Conservation (phyloP, 1,284 basidiomycete genomes). For the Irpex lacteus region DNA sequence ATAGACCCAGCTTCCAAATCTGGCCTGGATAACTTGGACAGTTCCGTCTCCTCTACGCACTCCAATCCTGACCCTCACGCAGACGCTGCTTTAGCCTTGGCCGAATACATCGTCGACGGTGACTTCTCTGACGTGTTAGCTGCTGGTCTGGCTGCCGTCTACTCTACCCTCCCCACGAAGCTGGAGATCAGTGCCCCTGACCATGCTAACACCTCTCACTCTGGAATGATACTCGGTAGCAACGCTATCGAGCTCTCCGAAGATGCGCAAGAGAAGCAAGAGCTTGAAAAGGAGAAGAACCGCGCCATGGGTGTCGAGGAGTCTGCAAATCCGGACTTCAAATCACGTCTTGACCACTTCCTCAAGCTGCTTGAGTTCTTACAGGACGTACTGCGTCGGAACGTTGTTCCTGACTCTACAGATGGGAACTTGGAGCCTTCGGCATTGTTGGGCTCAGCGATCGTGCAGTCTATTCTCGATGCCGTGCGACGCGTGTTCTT, state of each 20-base stretch:
- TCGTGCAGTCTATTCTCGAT: slow-evolving; percentile 79
- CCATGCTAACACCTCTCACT: slow-evolving; percentile 36
- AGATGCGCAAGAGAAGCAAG: slow-evolving; percentile 52
- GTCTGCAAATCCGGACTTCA: slow-evolving; percentile 76
- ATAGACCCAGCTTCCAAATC: slow-evolving; percentile 44
- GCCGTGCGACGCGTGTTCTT: slow-evolving; percentile 86
- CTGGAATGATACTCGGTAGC: slow-evolving; percentile 67
- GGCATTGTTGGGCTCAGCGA: slow-evolving; percentile 68
- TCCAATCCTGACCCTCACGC: slow-evolving; percentile 61
- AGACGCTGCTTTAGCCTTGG: slow-evolving; percentile 82
- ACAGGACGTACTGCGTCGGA: slow-evolving; percentile 81
- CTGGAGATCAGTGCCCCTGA: slow-evolving; percentile 61
- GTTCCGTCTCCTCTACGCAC: slow-evolving; percentile 23
- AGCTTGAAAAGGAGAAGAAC: slow-evolving; percentile 51
- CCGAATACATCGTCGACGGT: slow-evolving; percentile 91
- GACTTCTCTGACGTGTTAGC: slow-evolving; percentile 97
- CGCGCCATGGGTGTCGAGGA: slow-evolving; percentile 69
- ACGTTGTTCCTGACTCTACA: slow-evolving; percentile 39
- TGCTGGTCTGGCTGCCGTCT: slow-evolving; percentile 91
- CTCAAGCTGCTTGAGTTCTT: slow-evolving; percentile 90
- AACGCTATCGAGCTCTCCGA: slow-evolving; percentile 40
- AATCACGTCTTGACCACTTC: slow-evolving; percentile 81
- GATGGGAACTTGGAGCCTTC: slow-evolving; percentile 51
- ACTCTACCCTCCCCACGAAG: slow-evolving; percentile 88
- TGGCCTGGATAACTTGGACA: slow-evolving; percentile 32